Conservation (phyloP, 257 asterid genomes). For the Jacaranda mimosifolia region DNA sequence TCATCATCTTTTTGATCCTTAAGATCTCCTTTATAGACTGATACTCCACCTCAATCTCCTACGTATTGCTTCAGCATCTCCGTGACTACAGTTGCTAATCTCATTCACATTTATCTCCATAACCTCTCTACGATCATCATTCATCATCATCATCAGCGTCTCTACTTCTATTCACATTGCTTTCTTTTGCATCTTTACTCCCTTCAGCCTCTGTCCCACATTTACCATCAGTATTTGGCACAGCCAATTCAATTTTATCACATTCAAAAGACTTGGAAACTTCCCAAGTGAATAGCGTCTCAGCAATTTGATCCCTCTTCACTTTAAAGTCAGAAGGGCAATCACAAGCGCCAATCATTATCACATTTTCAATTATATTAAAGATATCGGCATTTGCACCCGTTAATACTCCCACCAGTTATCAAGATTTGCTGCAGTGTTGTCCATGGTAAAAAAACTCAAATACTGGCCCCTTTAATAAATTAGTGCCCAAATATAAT, state of each 20-base stretch:
- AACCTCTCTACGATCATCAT: slow-evolving; percentile 40
- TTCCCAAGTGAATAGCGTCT: slow-evolving; percentile 47
- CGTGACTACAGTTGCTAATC: too few species aligned
- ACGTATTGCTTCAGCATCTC: too few species aligned
- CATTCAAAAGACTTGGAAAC: slow-evolving; percentile 42
- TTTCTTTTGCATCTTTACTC: too few species aligned
- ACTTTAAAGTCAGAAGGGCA: slow-evolving; percentile 52
- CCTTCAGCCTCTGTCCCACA: too few species aligned
- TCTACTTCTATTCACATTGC: slow-evolving; percentile 30
- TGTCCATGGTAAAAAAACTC: too few species aligned
- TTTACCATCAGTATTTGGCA: slow-evolving; percentile 10
- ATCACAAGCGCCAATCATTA: slow-evolving; percentile 58
- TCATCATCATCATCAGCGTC: slow-evolving; percentile 37
- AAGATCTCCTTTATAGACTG: slow-evolving; percentile 27
- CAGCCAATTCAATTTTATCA: slow-evolving; percentile 30
- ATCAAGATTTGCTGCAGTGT: too few species aligned
- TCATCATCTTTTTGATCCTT: slow-evolving; percentile 53
- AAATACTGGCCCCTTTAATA: too few species aligned
- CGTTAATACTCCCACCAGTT: too few species aligned
- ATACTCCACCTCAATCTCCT: neutral
- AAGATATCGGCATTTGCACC: neutral
- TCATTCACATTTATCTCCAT: slow-evolving; percentile 40
- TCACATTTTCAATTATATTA: slow-evolving; percentile 52
- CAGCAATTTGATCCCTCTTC: slow-evolving; percentile 59
- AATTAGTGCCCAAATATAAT: too few species aligned